Evolutionary conservation across 768 basidiomycete species (phyloP).

Genomic region (Mycena vulgaris): DNA sequence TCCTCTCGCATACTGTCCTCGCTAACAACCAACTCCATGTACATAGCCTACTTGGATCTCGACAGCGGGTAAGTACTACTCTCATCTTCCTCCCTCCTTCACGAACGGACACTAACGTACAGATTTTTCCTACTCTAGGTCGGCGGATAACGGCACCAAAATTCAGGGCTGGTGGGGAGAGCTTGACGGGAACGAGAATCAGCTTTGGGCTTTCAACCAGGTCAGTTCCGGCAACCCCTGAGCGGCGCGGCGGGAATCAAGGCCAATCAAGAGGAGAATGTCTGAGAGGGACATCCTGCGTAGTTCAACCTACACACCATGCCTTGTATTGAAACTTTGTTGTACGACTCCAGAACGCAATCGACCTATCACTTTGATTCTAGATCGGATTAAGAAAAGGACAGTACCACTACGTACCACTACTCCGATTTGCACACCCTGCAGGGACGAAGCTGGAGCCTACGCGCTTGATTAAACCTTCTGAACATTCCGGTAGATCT

Average conservation of each 20-base stretch:
- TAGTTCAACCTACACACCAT: constrained; percentile 16
- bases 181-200: constrained; percentile 31
- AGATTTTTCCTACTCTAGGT: constrained; percentile 20
- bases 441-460: background rate
- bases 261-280: constrained; percentile 8
- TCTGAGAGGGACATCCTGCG: background rate
- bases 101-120: constrained; percentile 12
- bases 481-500: constrained; percentile 8
- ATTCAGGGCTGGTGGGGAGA: constrained; percentile 26
- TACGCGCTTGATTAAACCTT: background rate
- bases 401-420: constrained; percentile 6
- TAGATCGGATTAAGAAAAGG: constrained; percentile 12
- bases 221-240: background rate
- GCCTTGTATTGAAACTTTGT: constrained; percentile 10
- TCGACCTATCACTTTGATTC: constrained; percentile 4
- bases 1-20: constrained; percentile 2
- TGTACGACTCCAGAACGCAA: constrained; percentile 20
- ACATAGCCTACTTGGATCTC: constrained; percentile 26
- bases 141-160: constrained; percentile 18
- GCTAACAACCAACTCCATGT: constrained; percentile 18
- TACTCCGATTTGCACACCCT: constrained; percentile 6
- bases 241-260: constrained; percentile 17
- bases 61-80: constrained; percentile 8
- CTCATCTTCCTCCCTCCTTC: background rate
- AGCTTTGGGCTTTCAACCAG: constrained; percentile 27